phyloP scores from a whole-genome alignment of 2,329 filamentous ascomycete species.

The Ophiostoma triangulosporum region DNA sequence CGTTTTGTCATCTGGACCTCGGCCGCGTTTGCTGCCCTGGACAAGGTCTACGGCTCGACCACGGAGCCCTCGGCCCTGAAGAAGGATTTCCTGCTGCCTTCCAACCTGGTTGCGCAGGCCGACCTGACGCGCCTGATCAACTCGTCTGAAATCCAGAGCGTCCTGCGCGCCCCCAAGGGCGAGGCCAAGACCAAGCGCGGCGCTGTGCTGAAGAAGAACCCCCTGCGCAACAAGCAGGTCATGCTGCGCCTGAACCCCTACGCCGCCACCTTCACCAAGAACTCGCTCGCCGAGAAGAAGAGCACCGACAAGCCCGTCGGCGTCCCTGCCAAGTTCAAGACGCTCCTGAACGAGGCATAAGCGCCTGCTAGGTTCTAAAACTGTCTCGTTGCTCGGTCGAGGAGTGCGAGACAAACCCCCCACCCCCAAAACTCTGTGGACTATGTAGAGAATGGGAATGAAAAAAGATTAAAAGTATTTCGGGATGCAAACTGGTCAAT shows the following conservation, averaged over 20 bases:
- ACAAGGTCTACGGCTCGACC: slow-evolving; percentile 92
- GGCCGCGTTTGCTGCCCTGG: slow-evolving; percentile 87
- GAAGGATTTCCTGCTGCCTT: slow-evolving; percentile 97
- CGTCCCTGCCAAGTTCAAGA: slow-evolving; percentile 17
- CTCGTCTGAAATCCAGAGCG: slow-evolving; percentile 95
- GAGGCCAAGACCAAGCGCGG: slow-evolving; percentile 78
- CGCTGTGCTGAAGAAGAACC: slow-evolving; percentile 99
- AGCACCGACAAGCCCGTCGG: slow-evolving; percentile 16
- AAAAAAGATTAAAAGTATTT: slow-evolving; percentile 1
- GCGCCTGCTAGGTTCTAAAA: background rate
- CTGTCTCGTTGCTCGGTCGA: background rate
- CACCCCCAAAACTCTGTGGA: background rate
- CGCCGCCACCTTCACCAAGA: slow-evolving; percentile 77
- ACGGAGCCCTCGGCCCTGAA: slow-evolving; percentile 82
- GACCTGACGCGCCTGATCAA: slow-evolving; percentile 98
- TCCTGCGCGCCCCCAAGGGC: slow-evolving; percentile 84
- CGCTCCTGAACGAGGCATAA: slow-evolving; percentile 17
- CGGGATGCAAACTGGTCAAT: slow-evolving; percentile 3
- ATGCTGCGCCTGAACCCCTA: slow-evolving; percentile 98
- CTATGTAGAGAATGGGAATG: background rate
- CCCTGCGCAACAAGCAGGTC: slow-evolving; percentile 96
- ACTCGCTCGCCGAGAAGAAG: slow-evolving; percentile 64
- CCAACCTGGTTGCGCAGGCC: slow-evolving; percentile 83
- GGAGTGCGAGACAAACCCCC: background rate
- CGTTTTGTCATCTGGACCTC: slow-evolving; percentile 99